phyloP scores from a whole-genome alignment of 768 basidiomycete genomes.

The Boletus huronensis region DNA sequence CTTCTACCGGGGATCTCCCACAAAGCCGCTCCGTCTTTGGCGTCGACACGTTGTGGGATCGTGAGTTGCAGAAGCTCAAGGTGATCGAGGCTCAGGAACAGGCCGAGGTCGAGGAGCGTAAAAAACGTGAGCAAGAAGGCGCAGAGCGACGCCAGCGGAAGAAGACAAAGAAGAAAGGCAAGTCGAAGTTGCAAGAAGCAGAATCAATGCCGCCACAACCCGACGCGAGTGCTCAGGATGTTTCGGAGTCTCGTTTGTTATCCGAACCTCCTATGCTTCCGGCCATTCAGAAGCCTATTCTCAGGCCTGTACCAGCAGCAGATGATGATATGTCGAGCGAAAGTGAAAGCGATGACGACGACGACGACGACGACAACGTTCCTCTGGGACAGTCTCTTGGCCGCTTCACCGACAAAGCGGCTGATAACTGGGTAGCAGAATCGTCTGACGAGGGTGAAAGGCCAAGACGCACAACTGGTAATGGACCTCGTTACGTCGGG shows the following conservation, averaged over 20 bases:
- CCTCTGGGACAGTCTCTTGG: conserved; percentile 21
- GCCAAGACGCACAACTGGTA: conserved; percentile 55
- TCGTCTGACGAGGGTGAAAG: conserved; percentile 63
- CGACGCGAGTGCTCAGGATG: conserved; percentile 34
- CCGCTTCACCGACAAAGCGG: conserved; percentile 19
- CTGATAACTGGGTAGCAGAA: conserved; percentile 44
- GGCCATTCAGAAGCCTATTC: conserved; percentile 33
- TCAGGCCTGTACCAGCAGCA: conserved; percentile 28
- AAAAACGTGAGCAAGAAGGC: conserved; percentile 43
- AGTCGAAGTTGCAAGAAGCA: conserved; percentile 47
- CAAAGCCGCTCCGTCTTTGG: conserved; percentile 84
- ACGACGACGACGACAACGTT: conserved; percentile 36
- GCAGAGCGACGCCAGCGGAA: conserved; percentile 35
- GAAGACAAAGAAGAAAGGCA: conserved; percentile 38
- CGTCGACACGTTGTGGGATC: conserved; percentile 90
- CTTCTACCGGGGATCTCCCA: conserved; percentile 33
- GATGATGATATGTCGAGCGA: conserved; percentile 45
- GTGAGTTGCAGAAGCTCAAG: conserved; percentile 77
- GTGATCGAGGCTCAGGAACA: conserved; percentile 71
- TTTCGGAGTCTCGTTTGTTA: conserved; percentile 14
- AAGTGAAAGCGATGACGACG: conserved; percentile 50
- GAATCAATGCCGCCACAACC: conserved; percentile 24
- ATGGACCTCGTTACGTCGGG: conserved; percentile 46
- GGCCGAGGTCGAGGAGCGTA: conserved; percentile 50
- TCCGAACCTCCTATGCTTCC: conserved; percentile 33